A percentile compares a stretch with the other conserved stretches of the same genome.
phyloP scores from a whole-genome alignment of 805 yeast species.

The Hanseniaspora lindneri region DNA sequence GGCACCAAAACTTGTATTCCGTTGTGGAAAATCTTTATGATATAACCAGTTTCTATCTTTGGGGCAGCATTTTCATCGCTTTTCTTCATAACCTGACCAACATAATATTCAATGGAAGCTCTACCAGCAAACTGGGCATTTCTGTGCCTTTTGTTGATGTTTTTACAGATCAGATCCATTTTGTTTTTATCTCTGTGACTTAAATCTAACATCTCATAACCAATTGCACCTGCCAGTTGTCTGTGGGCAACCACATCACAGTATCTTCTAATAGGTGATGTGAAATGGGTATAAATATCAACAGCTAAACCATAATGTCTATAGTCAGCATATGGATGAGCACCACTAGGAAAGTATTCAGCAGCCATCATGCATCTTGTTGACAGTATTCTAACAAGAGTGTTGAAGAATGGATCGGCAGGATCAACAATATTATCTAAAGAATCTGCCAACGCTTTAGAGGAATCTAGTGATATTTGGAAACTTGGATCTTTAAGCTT shows the following conservation, averaged over 20 bases:
- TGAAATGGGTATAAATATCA: constrained; percentile 94
- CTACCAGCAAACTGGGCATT: constrained; percentile 98
- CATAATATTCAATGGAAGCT: constrained; percentile 93
- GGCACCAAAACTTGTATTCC: constrained; percentile 94
- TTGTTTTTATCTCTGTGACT: constrained; percentile 78
- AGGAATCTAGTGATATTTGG: constrained; percentile 60
- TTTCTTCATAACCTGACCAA: constrained; percentile 85
- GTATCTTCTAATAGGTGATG: constrained; percentile 94
- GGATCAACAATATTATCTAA: constrained; percentile 78
- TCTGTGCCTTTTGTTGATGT: constrained; percentile 87
- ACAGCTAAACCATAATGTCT: constrained; percentile 95
- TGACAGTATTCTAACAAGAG: constrained; percentile 87
- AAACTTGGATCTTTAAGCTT: constrained; percentile 57
- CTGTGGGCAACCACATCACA: constrained; percentile 97
- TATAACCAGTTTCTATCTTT: constrained; percentile 73
- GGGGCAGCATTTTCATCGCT: constrained; percentile 40
- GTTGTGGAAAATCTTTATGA: constrained; percentile 82
- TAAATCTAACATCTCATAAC: constrained; percentile 71
- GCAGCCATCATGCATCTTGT: constrained; percentile 99
- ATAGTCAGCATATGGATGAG: constrained; percentile 79
- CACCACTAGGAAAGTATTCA: constrained; percentile 87
- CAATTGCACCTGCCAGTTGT: constrained; percentile 96
- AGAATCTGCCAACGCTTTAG: constrained; percentile 86
- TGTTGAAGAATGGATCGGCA: constrained; percentile 80
- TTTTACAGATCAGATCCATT: constrained; percentile 78